Conservation (phyloP, 2,329 filamentous ascomycete genomes). For the Harringtonia lauricola region DNA sequence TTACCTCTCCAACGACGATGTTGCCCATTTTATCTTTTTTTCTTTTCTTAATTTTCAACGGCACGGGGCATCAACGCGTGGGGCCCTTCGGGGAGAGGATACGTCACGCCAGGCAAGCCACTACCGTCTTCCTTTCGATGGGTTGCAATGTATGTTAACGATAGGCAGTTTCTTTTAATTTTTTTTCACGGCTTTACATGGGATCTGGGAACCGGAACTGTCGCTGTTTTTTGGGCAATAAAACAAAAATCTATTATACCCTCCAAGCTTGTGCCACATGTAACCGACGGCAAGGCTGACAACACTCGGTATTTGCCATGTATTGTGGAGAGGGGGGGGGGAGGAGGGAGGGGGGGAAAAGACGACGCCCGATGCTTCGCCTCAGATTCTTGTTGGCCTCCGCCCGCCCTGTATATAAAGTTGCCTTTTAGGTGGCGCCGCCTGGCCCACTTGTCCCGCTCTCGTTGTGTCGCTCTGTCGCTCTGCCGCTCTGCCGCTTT, state of each 20-base stretch:
- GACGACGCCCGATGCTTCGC: not conserved
- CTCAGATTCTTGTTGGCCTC: too few species aligned
- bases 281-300: not conserved
- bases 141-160: slow-evolving; percentile 55
- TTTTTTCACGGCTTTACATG: not conserved
- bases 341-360: too few species aligned
- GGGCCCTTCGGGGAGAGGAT: not conserved
- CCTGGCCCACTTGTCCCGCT: not conserved
- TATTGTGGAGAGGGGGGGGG: not conserved
- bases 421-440: not conserved
- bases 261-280: slow-evolving; percentile 1
- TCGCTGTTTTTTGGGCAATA: slow-evolving; percentile 1
- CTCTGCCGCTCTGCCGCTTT: not conserved
- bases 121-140: slow-evolving; percentile 55
- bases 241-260: not conserved
- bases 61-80: not conserved
- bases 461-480: not conserved
- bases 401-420: not conserved
- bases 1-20: not conserved
- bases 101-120: slow-evolving; percentile 50
- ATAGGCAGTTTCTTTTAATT: slow-evolving; percentile 15
- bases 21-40: not conserved
- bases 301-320: not conserved
- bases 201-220: not conserved
- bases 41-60: too few species aligned